Evolutionary conservation across 2,329 filamentous ascomycete species (phyloP).

Genomic region (Myriosclerotinia duriaeana): DNA sequence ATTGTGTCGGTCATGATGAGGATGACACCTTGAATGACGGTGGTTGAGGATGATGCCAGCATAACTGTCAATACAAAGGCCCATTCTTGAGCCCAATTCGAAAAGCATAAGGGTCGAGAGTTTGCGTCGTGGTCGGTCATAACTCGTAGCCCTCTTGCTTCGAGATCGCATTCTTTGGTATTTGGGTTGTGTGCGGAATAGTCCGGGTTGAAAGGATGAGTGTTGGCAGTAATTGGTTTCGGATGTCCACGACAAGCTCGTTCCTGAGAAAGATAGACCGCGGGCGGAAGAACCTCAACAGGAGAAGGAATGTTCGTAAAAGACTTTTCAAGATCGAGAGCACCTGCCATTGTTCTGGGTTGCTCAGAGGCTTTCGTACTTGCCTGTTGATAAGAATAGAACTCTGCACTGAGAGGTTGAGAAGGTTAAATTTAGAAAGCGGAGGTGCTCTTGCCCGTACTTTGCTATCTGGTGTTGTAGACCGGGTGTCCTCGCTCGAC

Average conservation of each 20-base stretch:
- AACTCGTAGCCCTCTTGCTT: not conserved
- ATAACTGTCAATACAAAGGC: constrained; percentile 49
- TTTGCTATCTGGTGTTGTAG: not conserved
- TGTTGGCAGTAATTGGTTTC: not conserved
- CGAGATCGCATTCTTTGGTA: constrained; percentile 14
- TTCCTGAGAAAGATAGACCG: not conserved
- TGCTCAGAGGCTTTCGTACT: not conserved
- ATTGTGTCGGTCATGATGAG: constrained; percentile 64
- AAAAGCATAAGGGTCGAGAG: constrained; percentile 31
- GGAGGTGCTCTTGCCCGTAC: not conserved
- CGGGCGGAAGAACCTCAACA: not conserved
- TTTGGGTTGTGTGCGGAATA: not conserved
- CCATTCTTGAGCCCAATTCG: constrained; percentile 33
- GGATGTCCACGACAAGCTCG: not conserved
- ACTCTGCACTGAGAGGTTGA: not conserved
- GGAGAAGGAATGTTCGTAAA: not conserved
- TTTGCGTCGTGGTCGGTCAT: constrained; percentile 31
- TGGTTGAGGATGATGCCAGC: constrained; percentile 63
- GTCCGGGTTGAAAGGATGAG: not conserved
- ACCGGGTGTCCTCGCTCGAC: not conserved
- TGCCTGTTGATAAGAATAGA: not conserved
- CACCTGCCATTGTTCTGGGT: not conserved
- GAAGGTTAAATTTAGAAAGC: not conserved
- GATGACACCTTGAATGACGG: constrained; percentile 58
- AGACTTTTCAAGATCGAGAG: not conserved